A percentile compares a stretch with the other conserved stretches of the same genome.
These are phyloP conservation scores for Zea mays DNA, from an alignment of 176 grass and related monocot genomes.

Conservation along the genomic window Zm-B73-REFERENCE-NAM-5.0 NC_050096.1:29172001-29172500, in stretches of 20 bases:
- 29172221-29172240: conserved; percentile 21
- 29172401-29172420: not conserved
- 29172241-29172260: not conserved
- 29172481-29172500: conserved; percentile 36
- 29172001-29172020: too few species aligned
- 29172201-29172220: conserved; percentile 43
- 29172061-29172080: too few species aligned
- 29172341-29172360: too few species aligned
- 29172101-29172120: too few species aligned
- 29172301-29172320: not conserved
- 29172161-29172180: not conserved
- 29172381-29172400: not conserved
- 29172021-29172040: too few species aligned
- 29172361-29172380: too few species aligned
- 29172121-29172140: conserved; percentile 16
- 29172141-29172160: conserved; percentile 34
- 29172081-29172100: too few species aligned
- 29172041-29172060: too few species aligned
- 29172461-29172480: not conserved
- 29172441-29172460: conserved; percentile 24
- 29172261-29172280: conserved; percentile 6
- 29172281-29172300: not conserved
- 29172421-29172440: not conserved
- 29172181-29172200: conserved; percentile 15
- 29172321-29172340: too few species aligned